phyloP scores from a whole-genome alignment of 1,139 yeast genomes.

The Saccharomyces hybrid region DNA sequence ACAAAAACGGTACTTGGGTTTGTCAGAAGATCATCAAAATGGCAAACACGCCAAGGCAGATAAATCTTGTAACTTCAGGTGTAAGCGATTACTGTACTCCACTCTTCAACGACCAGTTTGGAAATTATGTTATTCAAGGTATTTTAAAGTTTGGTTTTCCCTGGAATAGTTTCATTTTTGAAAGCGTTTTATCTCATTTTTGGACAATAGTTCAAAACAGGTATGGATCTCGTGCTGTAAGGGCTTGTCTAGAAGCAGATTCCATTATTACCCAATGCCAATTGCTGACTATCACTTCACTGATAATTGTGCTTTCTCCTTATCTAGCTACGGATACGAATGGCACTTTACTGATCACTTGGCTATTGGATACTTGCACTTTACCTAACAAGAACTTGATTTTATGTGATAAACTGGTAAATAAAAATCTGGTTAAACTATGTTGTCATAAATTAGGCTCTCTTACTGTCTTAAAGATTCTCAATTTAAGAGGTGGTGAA shows the following conservation, averaged over 20 bases:
- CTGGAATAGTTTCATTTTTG: conserved; percentile 80
- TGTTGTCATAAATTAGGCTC: conserved; percentile 83
- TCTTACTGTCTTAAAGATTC: conserved; percentile 69
- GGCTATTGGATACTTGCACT: conserved; percentile 84
- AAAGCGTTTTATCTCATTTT: conserved; percentile 67
- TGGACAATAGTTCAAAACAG: conserved; percentile 77
- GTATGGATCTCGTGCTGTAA: conserved; percentile 86
- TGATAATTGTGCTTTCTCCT: conserved; percentile 69
- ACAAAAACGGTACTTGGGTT: conserved; percentile 97
- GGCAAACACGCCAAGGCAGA: conserved; percentile 58
- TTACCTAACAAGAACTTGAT: conserved; percentile 48
- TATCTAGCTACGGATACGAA: conserved; percentile 74
- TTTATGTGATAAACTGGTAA: conserved; percentile 50
- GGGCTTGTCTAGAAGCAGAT: conserved; percentile 80
- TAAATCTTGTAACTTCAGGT: conserved; percentile 55
- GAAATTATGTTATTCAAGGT: conserved; percentile 89
- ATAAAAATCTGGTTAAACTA: conserved; percentile 47
- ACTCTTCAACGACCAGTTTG: conserved; percentile 85
- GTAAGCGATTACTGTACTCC: conserved; percentile 75
- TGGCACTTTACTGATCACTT: conserved; percentile 80
- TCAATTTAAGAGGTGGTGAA: conserved; percentile 58
- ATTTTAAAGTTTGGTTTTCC: conserved; percentile 82
- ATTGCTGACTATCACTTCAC: conserved; percentile 60
- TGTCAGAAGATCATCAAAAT: conserved; percentile 86
- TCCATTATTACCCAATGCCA: conserved; percentile 52